phyloP scores from a whole-genome alignment of 228 moss, liverwort and hornwort species.

The Sphagnum fallax region DNA sequence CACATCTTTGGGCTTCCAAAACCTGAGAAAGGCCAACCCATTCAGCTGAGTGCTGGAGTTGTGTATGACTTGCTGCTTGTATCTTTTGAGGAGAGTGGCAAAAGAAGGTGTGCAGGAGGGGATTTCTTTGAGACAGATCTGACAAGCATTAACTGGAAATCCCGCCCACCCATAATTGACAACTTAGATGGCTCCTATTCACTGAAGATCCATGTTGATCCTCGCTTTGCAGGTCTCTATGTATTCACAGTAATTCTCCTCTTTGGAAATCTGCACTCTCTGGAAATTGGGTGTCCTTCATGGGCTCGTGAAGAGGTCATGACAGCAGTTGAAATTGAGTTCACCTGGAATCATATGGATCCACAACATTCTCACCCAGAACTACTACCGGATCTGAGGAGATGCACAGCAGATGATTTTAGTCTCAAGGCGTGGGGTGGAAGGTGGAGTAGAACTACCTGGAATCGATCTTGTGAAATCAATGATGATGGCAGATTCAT shows the following conservation, averaged over 20 bases:
- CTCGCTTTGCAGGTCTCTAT: conserved; percentile 20
- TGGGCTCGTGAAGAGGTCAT: conserved; percentile 33
- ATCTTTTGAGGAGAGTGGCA: conserved; percentile 19
- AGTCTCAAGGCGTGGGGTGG: conserved; percentile 46
- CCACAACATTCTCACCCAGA: not conserved
- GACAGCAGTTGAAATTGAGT: conserved; percentile 38
- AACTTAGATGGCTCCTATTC: conserved; percentile 39
- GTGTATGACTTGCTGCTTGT: conserved; percentile 34
- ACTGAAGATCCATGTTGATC: conserved; percentile 24
- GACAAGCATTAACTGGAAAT: conserved; percentile 30
- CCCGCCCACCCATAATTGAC: conserved; percentile 34
- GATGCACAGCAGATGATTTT: conserved; percentile 28
- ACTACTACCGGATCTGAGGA: conserved; percentile 7
- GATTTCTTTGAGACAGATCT: conserved; percentile 59
- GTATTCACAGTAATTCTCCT: conserved; percentile 16
- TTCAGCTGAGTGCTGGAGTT: conserved; percentile 22
- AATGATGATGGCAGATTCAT: conserved; percentile 41
- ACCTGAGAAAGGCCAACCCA: conserved; percentile 12
- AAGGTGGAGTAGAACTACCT: conserved; percentile 37
- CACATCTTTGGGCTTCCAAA: conserved; percentile 27
- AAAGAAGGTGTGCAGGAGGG: conserved; percentile 43
- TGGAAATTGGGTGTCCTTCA: conserved; percentile 17
- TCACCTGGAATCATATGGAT: not conserved
- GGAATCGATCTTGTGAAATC: conserved; percentile 41
- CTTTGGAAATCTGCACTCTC: conserved; percentile 11